Evolutionary conservation across 345 rosid species (phyloP).

Genomic region (Arabis alpina): DNA sequence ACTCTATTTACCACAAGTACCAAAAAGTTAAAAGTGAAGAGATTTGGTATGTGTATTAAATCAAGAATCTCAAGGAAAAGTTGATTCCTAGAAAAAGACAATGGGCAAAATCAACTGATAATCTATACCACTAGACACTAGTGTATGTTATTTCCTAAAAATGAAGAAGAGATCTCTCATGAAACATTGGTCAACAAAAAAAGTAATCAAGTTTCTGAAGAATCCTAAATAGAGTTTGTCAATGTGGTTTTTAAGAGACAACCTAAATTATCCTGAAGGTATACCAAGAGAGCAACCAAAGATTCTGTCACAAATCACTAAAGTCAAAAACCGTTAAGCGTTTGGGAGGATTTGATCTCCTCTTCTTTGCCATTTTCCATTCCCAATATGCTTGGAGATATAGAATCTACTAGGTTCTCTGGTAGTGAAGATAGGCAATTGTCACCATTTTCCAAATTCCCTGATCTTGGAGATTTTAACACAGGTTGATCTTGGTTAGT

Average conservation of each 20-base stretch:
- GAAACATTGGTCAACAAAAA: conserved; percentile 22
- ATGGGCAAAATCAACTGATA: conserved; percentile 3
- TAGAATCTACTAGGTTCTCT: conserved; percentile 29
- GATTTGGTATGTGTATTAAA: neutral
- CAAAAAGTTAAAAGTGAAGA: neutral
- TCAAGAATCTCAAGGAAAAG: neutral
- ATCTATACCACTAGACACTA: conserved; percentile 8
- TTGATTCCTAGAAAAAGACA: conserved; percentile 14
- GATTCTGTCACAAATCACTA: conserved; percentile 23
- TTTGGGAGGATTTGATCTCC: conserved; percentile 33
- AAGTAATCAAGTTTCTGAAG: conserved; percentile 11
- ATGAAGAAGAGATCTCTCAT: conserved; percentile 24
- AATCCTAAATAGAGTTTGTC: conserved; percentile 25
- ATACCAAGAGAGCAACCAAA: conserved; percentile 33
- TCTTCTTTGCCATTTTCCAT: conserved; percentile 33
- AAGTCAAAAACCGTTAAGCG: conserved; percentile 29
- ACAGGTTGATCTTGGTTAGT: conserved; percentile 32
- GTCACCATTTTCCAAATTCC: conserved; percentile 42
- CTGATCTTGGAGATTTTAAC: conserved; percentile 13
- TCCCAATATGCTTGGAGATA: conserved; percentile 37
- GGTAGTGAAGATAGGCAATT: conserved; percentile 26
- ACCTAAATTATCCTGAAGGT: conserved; percentile 20
- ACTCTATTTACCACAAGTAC: neutral
- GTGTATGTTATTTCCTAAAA: conserved; percentile 12
- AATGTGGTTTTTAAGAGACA: conserved; percentile 19